These are phyloP conservation scores for Penicillium sp. DNA, from an alignment of 2,329 filamentous ascomycete genomes.

Conservation along the genomic window DNA sequence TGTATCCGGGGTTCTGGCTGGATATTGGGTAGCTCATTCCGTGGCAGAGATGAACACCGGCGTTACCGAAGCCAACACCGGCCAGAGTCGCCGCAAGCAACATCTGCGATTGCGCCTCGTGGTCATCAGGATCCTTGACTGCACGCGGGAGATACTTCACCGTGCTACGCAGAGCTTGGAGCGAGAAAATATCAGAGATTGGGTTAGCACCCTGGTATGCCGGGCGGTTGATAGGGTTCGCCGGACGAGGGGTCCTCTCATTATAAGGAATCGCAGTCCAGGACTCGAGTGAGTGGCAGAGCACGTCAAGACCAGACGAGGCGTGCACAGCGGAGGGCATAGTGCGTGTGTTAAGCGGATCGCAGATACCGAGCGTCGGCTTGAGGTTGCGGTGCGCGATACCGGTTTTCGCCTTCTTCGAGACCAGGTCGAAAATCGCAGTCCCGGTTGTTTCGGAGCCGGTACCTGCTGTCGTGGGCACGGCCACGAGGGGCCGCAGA, in stretches of 20 bases:
- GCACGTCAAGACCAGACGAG: constrained; percentile 84
- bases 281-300: constrained; percentile 92
- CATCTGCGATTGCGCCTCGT: constrained; percentile 93
- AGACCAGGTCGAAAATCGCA: constrained; percentile 93
- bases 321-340: constrained; percentile 96
- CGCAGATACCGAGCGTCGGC: constrained; percentile 84
- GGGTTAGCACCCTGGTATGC: constrained; percentile 97
- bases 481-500: constrained; percentile 73
- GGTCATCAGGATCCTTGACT: constrained; percentile 82
- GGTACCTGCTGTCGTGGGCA: constrained; percentile 82
- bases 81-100: constrained; percentile 89
- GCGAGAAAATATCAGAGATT: constrained; percentile 94
- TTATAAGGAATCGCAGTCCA: constrained; percentile 97
- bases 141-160: constrained; percentile 90
- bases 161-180: constrained; percentile 77
- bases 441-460: constrained; percentile 95
- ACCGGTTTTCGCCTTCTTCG: constrained; percentile 88
- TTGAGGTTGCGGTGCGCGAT: constrained; percentile 95
- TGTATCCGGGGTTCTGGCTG: constrained; percentile 88
- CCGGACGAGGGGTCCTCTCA: constrained; percentile 76
- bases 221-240: constrained; percentile 84
- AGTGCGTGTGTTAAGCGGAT: constrained; percentile 85
- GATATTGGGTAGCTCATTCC: constrained; percentile 98
- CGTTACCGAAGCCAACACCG: constrained; percentile 95
- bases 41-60: constrained; percentile 85